Base-by-base conservation (phyloP, 208 protist genomes). In the Leishmania lainsoni region DNA sequence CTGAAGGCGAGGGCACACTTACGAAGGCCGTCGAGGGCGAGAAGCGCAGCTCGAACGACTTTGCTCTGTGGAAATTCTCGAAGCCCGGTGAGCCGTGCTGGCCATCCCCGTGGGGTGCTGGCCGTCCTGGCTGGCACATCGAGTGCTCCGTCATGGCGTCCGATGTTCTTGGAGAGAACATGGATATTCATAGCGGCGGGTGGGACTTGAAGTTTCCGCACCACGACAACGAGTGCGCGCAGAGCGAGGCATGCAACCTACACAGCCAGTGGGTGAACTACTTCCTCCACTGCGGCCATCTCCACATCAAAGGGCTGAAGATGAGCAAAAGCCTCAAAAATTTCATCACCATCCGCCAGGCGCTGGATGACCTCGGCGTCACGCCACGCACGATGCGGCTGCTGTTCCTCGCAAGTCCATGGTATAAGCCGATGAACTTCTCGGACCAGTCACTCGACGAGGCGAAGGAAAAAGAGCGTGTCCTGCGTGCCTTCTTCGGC, bases 261-360 rank as follows among this genome's bases (percentile, higher is more conserved):
- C 89, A 91, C 83, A 70, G 93, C 54, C 95, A 99, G 86, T 99
- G 98, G 99, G 97, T 99, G 59, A 99, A 99, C 84, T 99, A 99
- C 91, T 99, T 99, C 84, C 83, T 99, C 4, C 98, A 99, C 82
- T 93, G 94, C 71, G 99, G 99, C 16, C 99, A 99, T 84, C 87
- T 99, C n/a, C 91, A 99, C 76, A 99, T 99, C 77, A 93, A 99
- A 32, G 99, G 98, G 1, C 83, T 98, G 8, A 99, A 99, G 84
- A 99, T 99, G 99, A 99, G 97, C 45, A 99, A 99, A 91, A 99
- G 97, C 45, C 88, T 99, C 2, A 99, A 99, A 89, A 99, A 99
- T 86, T 99, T 99, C 84, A 98, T 99, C 61, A 99, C 99, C 4
- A 99, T 99, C 79, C 84, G 89, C 35, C 88, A 97, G 74, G 86